phyloP scores from a whole-genome alignment of 768 basidiomycete genomes.

The Boletus rufocinnamomeus region DNA sequence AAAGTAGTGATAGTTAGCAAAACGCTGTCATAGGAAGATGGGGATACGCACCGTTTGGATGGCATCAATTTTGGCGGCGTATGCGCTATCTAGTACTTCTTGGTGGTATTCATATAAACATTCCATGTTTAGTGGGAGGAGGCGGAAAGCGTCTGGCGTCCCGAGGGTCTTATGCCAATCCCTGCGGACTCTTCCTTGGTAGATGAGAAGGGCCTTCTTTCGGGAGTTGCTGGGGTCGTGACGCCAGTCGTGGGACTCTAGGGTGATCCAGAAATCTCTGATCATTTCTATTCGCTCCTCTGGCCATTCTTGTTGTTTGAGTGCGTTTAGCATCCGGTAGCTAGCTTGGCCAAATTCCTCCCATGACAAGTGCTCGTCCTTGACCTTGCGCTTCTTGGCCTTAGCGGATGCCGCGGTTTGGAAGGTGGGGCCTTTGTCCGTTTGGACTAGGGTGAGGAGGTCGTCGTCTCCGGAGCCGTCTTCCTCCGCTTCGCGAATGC shows the following conservation, averaged over 20 bases:
- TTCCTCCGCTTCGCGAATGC: neutral
- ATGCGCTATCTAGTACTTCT: neutral
- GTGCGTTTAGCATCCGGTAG: neutral
- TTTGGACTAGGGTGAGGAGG: neutral
- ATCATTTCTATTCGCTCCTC: neutral
- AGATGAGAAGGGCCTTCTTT: rapidly evolving
- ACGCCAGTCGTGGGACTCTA: neutral
- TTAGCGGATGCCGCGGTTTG: rapidly evolving
- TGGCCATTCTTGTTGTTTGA: neutral
- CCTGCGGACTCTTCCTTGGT: neutral
- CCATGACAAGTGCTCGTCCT: neutral
- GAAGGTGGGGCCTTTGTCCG: neutral
- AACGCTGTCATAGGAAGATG: too few species aligned
- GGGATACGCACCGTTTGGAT: too few species aligned
- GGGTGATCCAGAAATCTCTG: neutral
- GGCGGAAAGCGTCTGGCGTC: neutral
- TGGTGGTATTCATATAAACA: neutral
- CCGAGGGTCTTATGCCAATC: neutral
- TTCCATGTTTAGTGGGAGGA: rapidly evolving
- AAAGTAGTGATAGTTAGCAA: too few species aligned
- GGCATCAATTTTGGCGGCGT: neutral
- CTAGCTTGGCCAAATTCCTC: neutral
- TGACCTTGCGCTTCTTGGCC: neutral
- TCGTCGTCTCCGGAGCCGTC: rapidly evolving
- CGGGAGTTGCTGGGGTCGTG: neutral